Base-by-base conservation (phyloP, 805 yeast species). In the Monosporozyma unispora region DNA sequence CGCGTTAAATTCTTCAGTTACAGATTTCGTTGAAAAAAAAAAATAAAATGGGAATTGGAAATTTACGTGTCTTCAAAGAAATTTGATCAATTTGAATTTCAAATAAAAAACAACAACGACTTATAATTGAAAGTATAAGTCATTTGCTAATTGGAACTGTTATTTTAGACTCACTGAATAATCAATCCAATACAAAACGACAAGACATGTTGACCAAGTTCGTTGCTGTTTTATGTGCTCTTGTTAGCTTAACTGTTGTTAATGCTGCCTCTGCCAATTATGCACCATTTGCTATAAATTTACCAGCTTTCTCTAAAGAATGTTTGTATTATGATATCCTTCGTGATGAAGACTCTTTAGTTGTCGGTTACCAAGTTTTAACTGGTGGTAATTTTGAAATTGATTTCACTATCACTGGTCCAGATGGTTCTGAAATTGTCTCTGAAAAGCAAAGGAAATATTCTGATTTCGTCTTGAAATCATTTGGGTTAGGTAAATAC, bases 371-470 rank as follows among this genome's bases (percentile, higher is more conserved):
- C 49, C 76, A 72, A 60, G 87, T 81, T 48, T 75, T 81, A 57
- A 75, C 78, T 46, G 87, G 87, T 53, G 87, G 87, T 16, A 73
- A 80, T 49, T 81, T 80, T 57, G 86, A 81, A 62, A 77, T 81
- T 48, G 84, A 81, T 61, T 81, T 80, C 61, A 72, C 75, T 50
- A 78, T 81, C 54, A 76, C 71, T 47, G 73, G 77, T 48, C 86
- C 87, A 33, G 70, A 64, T 44, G 80, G 79, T 21, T 67, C 72
- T 42, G 62, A 70, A 11, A 67, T 80, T 52, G 73, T 72, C 47
- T 52, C 69, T 25, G 84, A 79, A 54, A 70, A 71, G 52, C 80
- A 80, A 58, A 77, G 78, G 62, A 79, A 82, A 68, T 82, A 77
- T 61, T 83, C 82, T 6, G 86, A 81, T 57, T 79, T 78, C 55